Percentiles rank a stretch among this genome's conserved stretches.
These are phyloP conservation scores for Thuidium tamariscinum DNA, from an alignment of 225 moss, liverwort and hornwort genomes.

Conservation along the genomic window DNA sequence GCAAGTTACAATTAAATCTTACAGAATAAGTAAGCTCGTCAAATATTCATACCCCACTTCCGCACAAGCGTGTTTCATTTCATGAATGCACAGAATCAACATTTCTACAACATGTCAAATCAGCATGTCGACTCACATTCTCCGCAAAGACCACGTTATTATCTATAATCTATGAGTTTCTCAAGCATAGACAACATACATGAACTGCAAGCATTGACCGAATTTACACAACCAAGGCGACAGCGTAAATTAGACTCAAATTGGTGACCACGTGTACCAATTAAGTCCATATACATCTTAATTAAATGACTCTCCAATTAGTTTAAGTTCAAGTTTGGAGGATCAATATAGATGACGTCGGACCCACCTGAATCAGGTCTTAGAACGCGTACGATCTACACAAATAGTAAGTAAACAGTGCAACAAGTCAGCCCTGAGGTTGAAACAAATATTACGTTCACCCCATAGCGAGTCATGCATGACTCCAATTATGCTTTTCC, in stretches of 20 bases:
- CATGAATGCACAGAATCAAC: background rate
- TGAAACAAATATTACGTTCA: background rate
- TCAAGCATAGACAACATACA: background rate
- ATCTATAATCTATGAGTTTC: background rate
- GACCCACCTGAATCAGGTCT: slow-evolving; percentile 57
- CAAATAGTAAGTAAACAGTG: background rate
- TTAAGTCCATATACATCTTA: background rate
- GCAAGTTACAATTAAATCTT: background rate
- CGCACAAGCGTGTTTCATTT: background rate
- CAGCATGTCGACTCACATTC: background rate
- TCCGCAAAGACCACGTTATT: background rate
- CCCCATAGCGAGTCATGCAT: background rate
- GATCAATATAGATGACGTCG: background rate
- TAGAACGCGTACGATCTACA: slow-evolving; percentile 72
- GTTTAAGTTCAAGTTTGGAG: background rate
- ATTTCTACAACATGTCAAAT: background rate
- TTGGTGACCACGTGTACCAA: background rate
- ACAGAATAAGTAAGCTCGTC: background rate
- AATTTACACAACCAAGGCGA: background rate
- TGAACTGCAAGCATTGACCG: no score
- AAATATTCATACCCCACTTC: background rate
- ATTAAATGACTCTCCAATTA: background rate
- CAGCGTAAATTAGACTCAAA: background rate
- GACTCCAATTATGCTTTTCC: background rate
- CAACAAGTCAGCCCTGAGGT: background rate